phyloP scores from a whole-genome alignment of 2,329 filamentous ascomycete species.

The Aspergillus sp. region DNA sequence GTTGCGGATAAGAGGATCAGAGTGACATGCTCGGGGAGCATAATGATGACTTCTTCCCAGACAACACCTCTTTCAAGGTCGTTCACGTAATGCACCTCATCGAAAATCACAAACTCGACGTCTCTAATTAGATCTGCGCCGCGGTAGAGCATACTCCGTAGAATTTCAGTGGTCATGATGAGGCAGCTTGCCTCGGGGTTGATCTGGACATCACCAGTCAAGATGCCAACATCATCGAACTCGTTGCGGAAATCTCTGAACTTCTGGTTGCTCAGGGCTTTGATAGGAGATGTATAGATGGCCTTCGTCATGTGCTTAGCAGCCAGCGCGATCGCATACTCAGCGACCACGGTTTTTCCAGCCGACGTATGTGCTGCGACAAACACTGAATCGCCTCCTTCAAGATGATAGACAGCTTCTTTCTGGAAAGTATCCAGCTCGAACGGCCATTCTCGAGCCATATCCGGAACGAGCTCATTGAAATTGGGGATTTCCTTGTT shows the following conservation, averaged over 20 bases:
- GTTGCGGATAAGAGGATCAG: constrained; percentile 93
- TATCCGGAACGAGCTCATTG: constrained; percentile 86
- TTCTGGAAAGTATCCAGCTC: constrained; percentile 98
- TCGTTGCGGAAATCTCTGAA: constrained; percentile 88
- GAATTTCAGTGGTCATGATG: constrained; percentile 98
- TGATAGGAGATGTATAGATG: constrained; percentile 98
- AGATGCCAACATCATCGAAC: constrained; percentile 94
- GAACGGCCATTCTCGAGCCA: constrained; percentile 95
- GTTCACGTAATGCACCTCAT: constrained; percentile 98
- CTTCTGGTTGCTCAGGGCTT: constrained; percentile 97
- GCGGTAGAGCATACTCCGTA: constrained; percentile 96
- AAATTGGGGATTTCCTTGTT: constrained; percentile 94
- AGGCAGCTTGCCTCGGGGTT: constrained; percentile 95
- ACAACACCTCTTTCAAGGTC: constrained; percentile 94
- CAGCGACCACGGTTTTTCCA: constrained; percentile 95
- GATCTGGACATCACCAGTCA: constrained; percentile 97
- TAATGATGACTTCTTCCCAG: constrained; percentile 99
- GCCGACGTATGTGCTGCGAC: constrained; percentile 97
- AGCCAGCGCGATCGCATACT: constrained; percentile 94
- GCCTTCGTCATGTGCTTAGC: constrained; percentile 99
- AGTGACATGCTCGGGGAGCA: constrained; percentile 96
- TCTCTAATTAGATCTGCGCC: constrained; percentile 94
- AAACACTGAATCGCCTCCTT: constrained; percentile 95
- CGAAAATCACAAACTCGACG: constrained; percentile 98
- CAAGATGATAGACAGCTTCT: constrained; percentile 95